A percentile compares a stretch with the other conserved stretches of the same genome.
These are phyloP conservation scores for Rhizopogon rudus DNA, from an alignment of 768 basidiomycete genomes.

Conservation along the genomic window DNA sequence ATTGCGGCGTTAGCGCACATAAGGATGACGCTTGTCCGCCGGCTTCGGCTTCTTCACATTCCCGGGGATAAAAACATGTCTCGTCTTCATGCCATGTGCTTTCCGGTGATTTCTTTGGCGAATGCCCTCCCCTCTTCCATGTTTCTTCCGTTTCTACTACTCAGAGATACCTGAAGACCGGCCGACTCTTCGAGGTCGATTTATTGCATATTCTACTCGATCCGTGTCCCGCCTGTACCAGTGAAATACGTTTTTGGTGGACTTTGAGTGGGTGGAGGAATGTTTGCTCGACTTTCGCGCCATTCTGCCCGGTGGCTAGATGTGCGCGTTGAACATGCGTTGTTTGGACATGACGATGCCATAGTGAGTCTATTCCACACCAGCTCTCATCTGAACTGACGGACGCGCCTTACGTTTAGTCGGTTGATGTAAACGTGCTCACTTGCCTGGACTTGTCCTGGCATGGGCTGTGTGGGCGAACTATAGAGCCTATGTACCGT, in stretches of 20 bases:
- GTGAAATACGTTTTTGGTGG: background rate
- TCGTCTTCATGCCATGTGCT: background rate
- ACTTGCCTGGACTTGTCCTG: conserved; percentile 14
- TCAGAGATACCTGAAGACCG: background rate
- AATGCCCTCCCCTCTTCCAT: background rate
- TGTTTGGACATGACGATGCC: conserved; percentile 3
- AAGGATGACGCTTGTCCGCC: background rate
- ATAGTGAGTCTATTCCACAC: conserved; percentile 8
- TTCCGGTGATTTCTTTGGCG: background rate
- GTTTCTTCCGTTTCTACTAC: background rate
- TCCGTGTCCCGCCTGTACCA: too few species aligned
- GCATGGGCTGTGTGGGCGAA: conserved; percentile 24
- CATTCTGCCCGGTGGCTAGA: conserved; percentile 8
- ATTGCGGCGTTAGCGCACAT: too few species aligned
- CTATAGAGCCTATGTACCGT: conserved; percentile 30
- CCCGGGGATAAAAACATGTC: background rate
- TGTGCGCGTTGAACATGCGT: conserved; percentile 4
- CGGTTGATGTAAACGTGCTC: conserved; percentile 11
- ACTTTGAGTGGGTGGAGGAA: background rate
- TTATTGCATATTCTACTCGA: background rate
- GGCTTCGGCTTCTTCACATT: conserved; percentile 5
- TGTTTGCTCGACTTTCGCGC: conserved; percentile 10
- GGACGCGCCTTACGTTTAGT: conserved; percentile 1
- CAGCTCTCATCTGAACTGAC: background rate
- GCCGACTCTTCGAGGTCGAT: too few species aligned